Percentiles rank a stretch among this genome's conserved stretches.
phyloP scores from a whole-genome alignment of 805 yeast species.

The Wickerhamomyces rabaulensis region DNA sequence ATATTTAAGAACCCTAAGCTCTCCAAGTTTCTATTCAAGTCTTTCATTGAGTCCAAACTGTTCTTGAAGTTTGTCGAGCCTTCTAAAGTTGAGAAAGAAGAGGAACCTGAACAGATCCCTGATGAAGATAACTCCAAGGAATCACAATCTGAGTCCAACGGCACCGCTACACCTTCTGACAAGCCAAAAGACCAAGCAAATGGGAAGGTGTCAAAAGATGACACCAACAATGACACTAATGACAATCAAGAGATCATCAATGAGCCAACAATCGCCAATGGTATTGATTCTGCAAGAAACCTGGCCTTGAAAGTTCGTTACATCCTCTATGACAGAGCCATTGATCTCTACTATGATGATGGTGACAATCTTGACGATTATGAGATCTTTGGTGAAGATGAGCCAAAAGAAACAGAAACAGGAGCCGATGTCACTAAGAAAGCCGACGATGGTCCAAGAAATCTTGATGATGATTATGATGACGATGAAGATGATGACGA shows the following conservation, averaged over 20 bases:
- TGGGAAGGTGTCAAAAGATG: neutral
- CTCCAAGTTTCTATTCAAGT: slow-evolving; percentile 33
- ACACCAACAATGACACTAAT: neutral
- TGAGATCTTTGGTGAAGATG: slow-evolving; percentile 17
- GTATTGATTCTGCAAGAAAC: slow-evolving; percentile 43
- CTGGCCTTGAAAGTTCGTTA: slow-evolving; percentile 62
- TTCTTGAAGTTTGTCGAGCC: slow-evolving; percentile 20
- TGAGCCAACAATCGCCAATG: slow-evolving; percentile 34
- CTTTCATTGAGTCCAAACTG: slow-evolving; percentile 34
- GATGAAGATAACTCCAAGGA: slow-evolving; percentile 1
- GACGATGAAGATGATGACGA: slow-evolving; percentile 25
- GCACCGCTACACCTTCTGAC: neutral
- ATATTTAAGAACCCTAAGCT: slow-evolving; percentile 33
- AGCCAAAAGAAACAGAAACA: neutral
- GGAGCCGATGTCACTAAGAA: neutral
- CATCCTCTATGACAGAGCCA: slow-evolving; percentile 67
- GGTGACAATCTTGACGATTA: slow-evolving; percentile 12
- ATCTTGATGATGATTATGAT: slow-evolving; percentile 33
- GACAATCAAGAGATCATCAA: slow-evolving; percentile 17
- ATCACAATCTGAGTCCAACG: neutral
- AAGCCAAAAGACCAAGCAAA: neutral
- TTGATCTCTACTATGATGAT: slow-evolving; percentile 37
- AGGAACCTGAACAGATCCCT: neutral
- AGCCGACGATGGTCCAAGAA: slow-evolving; percentile 19
- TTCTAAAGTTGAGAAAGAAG: neutral